These are phyloP conservation scores for Nitzschia sp. DNA, from an alignment of 108 stramenopile genomes.

Conservation along the genomic window DNA sequence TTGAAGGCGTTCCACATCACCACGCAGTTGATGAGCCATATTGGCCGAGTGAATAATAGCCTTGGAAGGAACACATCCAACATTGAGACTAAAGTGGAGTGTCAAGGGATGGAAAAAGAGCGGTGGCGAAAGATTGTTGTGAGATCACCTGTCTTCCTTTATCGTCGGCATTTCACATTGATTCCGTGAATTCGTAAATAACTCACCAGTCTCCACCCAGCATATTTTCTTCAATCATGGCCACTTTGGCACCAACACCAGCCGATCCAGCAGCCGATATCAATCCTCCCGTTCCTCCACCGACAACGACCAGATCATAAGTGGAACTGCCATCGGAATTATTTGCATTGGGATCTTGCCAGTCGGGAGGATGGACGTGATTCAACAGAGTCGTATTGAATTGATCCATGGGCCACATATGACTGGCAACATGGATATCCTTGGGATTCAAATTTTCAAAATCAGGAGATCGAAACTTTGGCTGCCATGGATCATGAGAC, in stretches of 20 bases:
- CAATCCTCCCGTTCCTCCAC: conserved; percentile 79
- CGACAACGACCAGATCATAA: conserved; percentile 86
- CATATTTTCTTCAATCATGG: conserved; percentile 83
- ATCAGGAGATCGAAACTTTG: conserved; percentile 38
- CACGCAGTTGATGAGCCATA: conserved; percentile 49
- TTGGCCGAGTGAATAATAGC: conserved; percentile 79
- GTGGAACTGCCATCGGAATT: conserved; percentile 24
- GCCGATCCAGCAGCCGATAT: conserved; percentile 74
- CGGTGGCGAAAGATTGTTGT: neutral
- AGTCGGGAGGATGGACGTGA: conserved; percentile 77
- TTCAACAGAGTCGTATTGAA: conserved; percentile 65
- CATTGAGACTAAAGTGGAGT: no score
- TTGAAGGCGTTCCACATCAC: conserved; percentile 45
- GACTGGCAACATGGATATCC: conserved; percentile 54
- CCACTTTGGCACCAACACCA: conserved; percentile 73
- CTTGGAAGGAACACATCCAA: conserved; percentile 92
- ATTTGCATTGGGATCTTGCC: conserved; percentile 57
- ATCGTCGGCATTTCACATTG: no score
- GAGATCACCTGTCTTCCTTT: no score
- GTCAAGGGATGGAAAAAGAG: conserved; percentile 22
- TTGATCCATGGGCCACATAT: conserved; percentile 75
- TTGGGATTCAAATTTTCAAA: conserved; percentile 40
- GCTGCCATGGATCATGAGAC: conserved; percentile 25
- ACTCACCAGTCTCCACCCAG: conserved; percentile 83
- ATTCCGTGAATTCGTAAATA: no score